A percentile compares a stretch with the other conserved stretches of the same genome.
phyloP scores from a whole-genome alignment of 2,329 filamentous ascomycete species.

The Cercospora berteroae region DNA sequence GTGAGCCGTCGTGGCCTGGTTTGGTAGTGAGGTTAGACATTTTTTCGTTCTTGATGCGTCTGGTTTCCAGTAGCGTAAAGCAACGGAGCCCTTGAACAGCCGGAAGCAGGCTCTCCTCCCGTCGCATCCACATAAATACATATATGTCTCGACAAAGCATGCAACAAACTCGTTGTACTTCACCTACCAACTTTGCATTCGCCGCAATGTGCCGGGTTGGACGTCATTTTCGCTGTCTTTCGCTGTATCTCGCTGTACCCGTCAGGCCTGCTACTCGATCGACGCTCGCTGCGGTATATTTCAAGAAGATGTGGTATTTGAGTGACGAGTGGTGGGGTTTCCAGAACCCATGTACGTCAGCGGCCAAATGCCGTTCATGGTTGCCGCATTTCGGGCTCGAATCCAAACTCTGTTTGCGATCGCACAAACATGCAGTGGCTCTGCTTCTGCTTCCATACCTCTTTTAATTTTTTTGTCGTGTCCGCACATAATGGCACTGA shows the following conservation, averaged over 20 bases:
- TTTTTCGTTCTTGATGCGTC: background rate
- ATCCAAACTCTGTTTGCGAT: background rate
- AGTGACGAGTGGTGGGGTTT: background rate
- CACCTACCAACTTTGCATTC: conserved; percentile 17
- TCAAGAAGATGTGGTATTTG: background rate
- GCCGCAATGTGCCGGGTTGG: conserved; percentile 12
- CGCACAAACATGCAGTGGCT: background rate
- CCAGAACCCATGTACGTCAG: background rate
- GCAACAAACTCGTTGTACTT: background rate
- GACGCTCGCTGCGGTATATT: background rate
- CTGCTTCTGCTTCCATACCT: background rate
- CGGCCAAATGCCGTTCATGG: background rate
- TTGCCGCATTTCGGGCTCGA: background rate
- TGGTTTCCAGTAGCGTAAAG: background rate
- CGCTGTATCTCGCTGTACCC: background rate
- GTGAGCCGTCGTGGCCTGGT: conserved; percentile 27
- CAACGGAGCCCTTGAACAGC: background rate
- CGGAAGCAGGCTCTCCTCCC: background rate
- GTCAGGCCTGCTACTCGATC: background rate
- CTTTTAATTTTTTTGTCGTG: background rate
- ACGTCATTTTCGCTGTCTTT: background rate
- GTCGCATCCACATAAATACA: background rate
- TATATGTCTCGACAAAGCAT: background rate
- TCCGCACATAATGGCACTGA: background rate
- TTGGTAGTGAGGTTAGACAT: conserved; percentile 11